phyloP scores from a whole-genome alignment of 306 rosid species.

The Vigna hirtella region DNA sequence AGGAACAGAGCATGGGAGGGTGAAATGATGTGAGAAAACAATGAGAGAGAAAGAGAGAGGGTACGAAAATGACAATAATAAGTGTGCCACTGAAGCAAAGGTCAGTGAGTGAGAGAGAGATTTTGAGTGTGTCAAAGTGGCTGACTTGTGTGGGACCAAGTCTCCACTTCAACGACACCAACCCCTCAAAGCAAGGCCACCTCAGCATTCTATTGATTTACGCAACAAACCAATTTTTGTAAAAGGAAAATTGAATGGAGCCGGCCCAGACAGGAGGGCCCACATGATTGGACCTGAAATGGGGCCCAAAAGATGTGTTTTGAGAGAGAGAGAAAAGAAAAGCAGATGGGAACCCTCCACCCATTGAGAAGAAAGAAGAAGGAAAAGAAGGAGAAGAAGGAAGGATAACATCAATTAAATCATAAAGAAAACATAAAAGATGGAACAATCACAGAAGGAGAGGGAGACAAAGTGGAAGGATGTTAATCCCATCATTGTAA shows the following conservation, averaged over 20 bases:
- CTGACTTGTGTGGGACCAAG: conserved; percentile 67
- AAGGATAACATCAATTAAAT: conserved; percentile 38
- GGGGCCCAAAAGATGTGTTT: conserved; percentile 64
- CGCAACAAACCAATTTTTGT: conserved; percentile 58
- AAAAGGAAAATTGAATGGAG: conserved; percentile 29
- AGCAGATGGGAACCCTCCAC: conserved; percentile 8
- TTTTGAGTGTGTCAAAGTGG: conserved; percentile 59
- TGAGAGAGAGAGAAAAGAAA: neutral
- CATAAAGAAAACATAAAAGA: conserved; percentile 43
- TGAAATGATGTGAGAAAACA: conserved; percentile 57
- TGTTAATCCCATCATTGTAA: conserved; percentile 90
- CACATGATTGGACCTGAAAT: conserved; percentile 69
- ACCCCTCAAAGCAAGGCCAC: conserved; percentile 71
- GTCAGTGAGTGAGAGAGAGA: conserved; percentile 34
- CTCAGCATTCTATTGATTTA: conserved; percentile 68
- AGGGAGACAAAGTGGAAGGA: conserved; percentile 99
- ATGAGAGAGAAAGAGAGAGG: neutral
- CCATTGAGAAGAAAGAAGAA: too few species aligned
- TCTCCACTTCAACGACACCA: conserved; percentile 77
- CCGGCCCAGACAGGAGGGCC: conserved; percentile 71
- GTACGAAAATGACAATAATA: conserved; percentile 50
- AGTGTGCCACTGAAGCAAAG: conserved; percentile 83
- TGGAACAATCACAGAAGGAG: conserved; percentile 40
- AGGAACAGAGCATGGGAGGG: conserved; percentile 64
- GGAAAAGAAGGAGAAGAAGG: conserved; percentile 10